Conservation (phyloP, 805 yeast species). For the Nakazawaea wickerhamii region DNA sequence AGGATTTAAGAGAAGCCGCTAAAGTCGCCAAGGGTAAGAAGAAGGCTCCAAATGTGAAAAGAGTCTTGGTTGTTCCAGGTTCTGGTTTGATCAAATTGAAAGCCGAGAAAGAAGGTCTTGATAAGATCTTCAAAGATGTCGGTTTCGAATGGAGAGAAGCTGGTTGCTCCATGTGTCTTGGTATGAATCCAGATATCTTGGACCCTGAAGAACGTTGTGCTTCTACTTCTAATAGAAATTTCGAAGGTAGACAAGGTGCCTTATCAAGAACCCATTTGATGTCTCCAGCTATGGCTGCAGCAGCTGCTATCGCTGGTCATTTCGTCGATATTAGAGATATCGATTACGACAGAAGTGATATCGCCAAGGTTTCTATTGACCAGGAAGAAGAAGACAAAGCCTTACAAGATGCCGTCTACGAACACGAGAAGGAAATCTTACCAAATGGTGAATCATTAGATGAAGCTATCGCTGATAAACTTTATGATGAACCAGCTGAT, state of each 20-base stretch:
- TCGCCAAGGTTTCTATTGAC: conserved; percentile 48
- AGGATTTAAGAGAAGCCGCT: conserved; percentile 95
- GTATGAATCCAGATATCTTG: conserved; percentile 98
- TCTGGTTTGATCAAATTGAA: conserved; percentile 91
- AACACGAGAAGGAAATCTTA: conserved; percentile 61
- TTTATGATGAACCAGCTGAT: conserved; percentile 59
- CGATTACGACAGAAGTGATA: conserved; percentile 52
- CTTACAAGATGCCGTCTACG: conserved; percentile 65
- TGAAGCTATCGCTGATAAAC: conserved; percentile 41
- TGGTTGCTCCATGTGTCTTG: conserved; percentile 99
- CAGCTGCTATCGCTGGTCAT: conserved; percentile 91
- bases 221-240: conserved; percentile 96
- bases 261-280: conserved; percentile 90
- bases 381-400: conserved; percentile 46
- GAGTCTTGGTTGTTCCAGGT: conserved; percentile 94
- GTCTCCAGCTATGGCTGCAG: conserved; percentile 99
- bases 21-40: conserved; percentile 85
- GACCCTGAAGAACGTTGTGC: conserved; percentile 97
- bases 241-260: conserved; percentile 99
- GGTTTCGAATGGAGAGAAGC: conserved; percentile 99
- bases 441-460: conserved; percentile 49
- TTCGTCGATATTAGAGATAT: conserved; percentile 87
- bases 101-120: conserved; percentile 94
- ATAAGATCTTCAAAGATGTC: conserved; percentile 83
- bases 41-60: conserved; percentile 73